phyloP scores from a whole-genome alignment of 2,329 filamentous ascomycete species.

The Nemania bipapillata region DNA sequence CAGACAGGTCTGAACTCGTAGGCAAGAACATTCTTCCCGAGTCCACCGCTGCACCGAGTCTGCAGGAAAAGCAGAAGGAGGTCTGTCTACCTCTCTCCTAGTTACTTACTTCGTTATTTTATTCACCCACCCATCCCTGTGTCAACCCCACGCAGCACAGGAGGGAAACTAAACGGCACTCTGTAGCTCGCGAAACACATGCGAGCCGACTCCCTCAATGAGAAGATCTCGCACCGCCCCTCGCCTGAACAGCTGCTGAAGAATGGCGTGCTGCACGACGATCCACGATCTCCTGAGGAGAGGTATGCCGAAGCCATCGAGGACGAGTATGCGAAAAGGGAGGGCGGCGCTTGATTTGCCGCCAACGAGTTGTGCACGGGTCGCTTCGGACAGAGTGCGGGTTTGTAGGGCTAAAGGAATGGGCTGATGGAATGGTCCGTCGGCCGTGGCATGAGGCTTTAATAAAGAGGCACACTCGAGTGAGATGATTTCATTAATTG shows the following conservation, averaged over 20 bases:
- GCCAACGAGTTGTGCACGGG: not conserved
- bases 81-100: slow-evolving; percentile 49
- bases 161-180: not conserved
- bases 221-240: slow-evolving; percentile 83
- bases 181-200: slow-evolving; percentile 80
- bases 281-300: slow-evolving; percentile 68
- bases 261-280: slow-evolving; percentile 79
- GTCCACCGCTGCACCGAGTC: slow-evolving; percentile 78
- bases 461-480: not conserved
- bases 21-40: slow-evolving; percentile 90
- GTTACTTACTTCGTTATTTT: slow-evolving; percentile 6
- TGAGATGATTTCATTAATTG: too few relatives aligned
- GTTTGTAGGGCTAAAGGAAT: not conserved
- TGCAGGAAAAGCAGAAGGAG: slow-evolving; percentile 84
- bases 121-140: not conserved
- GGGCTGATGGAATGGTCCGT: too few relatives aligned
- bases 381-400: not conserved
- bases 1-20: slow-evolving; percentile 79
- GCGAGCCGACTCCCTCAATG: slow-evolving; percentile 85
- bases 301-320: slow-evolving; percentile 71
- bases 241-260: slow-evolving; percentile 79
- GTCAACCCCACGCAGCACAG: too few relatives aligned
- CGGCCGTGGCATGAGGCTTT: too few relatives aligned
- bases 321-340: slow-evolving; percentile 71
- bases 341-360: slow-evolving; percentile 65